Base-by-base conservation (phyloP, 2,329 filamentous ascomycete genomes). In the Paecilomyces fulvus region DNA sequence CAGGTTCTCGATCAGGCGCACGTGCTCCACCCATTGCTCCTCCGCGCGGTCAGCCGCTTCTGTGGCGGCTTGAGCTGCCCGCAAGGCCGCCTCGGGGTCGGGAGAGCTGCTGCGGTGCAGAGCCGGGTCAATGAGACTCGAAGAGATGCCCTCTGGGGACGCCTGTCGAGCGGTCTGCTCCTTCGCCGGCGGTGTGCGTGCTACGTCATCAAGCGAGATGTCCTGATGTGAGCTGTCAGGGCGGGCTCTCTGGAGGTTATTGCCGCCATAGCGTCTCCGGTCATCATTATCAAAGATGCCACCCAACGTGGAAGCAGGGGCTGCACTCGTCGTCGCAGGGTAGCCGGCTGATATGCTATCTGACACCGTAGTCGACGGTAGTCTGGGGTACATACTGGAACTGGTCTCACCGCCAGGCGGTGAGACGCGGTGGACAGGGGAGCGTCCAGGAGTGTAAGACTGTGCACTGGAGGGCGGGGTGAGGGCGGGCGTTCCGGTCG, bases 21-120 rank as follows among this genome's bases (percentile, higher is more conserved):
- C 82, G 69, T 85, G 84, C 67, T 84, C 81, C 9, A 86, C 79
- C 83, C 83, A 86, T 60, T 81, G 77, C 59, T 82, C 79, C 43
- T 79, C 77, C 48, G 68, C 67, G 2, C 69, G 70, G 57, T 73
- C 72, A 1, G 71, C 70, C 46, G 73, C 70, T 52, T 75, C 73
- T 1, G 72, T 72, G 28, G 72, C 71, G 0, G 70, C 68, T 55
- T 71, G 68, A 2, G 71, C 67, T 46, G 70, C 71, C 30, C 70
- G 70, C 55, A 69, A 62, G 5, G 67, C 68, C 30, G 64, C 66
- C 55, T 73, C 69, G 3, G 67, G 61, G 21, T 73, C 65, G 1
- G 67, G 59, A 3, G 70, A 62, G 9, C 59, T 57, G 30, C 64
- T 66, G n/a, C 63, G 64, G 31, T 67, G 67, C 23, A 77, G 68